A percentile compares a stretch with the other conserved stretches of the same genome.
These are phyloP conservation scores for Barbarea vulgaris DNA, from an alignment of 345 rosid species.

Conservation along the genomic window DNA sequence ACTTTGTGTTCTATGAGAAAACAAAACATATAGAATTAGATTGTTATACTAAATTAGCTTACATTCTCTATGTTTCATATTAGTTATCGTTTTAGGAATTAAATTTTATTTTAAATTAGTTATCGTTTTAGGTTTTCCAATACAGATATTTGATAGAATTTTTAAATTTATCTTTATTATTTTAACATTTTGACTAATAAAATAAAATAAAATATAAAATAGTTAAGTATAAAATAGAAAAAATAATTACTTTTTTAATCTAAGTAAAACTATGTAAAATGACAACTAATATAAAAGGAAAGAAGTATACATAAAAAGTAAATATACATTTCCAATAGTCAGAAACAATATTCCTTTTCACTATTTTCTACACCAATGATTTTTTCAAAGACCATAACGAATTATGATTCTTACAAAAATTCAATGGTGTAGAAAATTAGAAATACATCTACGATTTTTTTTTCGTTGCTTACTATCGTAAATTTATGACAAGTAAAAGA, in stretches of 20 bases:
- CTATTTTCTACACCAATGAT: neutral
- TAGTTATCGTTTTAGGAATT: too few species aligned
- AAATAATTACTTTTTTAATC: too few species aligned
- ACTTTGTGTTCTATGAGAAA: neutral
- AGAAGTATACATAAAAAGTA: neutral
- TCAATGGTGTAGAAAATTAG: constrained; percentile 1
- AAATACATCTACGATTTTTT: neutral
- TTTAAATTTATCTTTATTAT: too few species aligned
- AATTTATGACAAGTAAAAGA: neutral
- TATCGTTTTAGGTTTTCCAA: too few species aligned
- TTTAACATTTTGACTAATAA: too few species aligned
- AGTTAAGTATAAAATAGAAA: too few species aligned
- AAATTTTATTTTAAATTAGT: too few species aligned
- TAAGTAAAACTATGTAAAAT: too few species aligned
- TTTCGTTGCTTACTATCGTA: neutral
- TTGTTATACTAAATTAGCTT: neutral
- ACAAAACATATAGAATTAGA: neutral
- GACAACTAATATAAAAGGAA: too few species aligned
- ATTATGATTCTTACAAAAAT: neutral
- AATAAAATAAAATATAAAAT: too few species aligned
- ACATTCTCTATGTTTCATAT: too few species aligned
- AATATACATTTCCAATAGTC: neutral
- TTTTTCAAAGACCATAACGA: neutral
- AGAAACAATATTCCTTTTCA: neutral
- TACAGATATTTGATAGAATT: too few species aligned